Evolutionary conservation across 768 basidiomycete genomes (phyloP), one percentile per base, ranked within the genome.

Genomic region (Lactifluus echinatus): DNA sequence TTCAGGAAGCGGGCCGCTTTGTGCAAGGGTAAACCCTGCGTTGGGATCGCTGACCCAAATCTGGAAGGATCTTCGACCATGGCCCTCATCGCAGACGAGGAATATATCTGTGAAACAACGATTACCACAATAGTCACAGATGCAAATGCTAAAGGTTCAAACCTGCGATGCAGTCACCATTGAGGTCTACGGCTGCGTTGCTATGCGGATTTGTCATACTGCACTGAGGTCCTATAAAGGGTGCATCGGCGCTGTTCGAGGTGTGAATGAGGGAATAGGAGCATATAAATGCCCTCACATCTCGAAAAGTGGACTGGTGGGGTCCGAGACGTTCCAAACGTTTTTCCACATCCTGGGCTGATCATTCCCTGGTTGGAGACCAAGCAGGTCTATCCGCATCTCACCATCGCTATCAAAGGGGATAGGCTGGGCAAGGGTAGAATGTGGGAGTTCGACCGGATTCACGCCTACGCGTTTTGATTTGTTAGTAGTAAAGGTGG

Each of bases 151-250:
- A 26, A 36, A 12, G 42, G 23, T 10, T 71, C 76, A 61, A 59
- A 87, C 92, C 92, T 61, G 94, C 92, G 3, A 96, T 76, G 69
- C 96, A 98, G 69, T 99, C 96, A 12, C 96, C 96, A 60, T 98
- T 82, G 37, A 99, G 73, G 66, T 99, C 96, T 4, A 98, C 80
- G 17, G 93, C 87, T 0, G 93, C 94, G 70, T 94, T 96, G 67
- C 89, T 93, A 67, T 98, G 96, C 5, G 95, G 94, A 61, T 85
- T 84, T 11, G 89, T 80, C n/a, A 92, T 69, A 10, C 72, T 77
- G 70, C 96, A 99, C 42, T 83, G 82, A 15, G 75, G 63, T 14
- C 80, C 84, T 21, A 75, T 69, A 63, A 92, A 81, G 15, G 77
- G 76, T 1, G 87, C 80, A 44, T 82, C 75, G 29, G 71, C 69